A percentile compares a stretch with the other conserved stretches of the same genome.
phyloP scores from a whole-genome alignment of 176 grass and related monocot species.

The Thalia dealbata region DNA sequence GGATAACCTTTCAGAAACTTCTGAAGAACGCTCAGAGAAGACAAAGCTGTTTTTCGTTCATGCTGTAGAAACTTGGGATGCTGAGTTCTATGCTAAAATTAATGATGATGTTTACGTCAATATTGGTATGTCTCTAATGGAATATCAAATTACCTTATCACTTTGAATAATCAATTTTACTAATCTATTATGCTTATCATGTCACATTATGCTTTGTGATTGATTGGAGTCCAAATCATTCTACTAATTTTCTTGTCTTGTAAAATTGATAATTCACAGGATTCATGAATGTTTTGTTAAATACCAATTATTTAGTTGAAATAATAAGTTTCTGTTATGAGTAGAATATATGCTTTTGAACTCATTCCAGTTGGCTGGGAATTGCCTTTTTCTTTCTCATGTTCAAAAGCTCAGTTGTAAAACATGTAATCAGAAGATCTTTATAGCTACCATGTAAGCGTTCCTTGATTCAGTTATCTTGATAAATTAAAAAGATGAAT shows the following conservation, averaged over 20 bases:
- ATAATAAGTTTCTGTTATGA: background rate
- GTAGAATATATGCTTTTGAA: background rate
- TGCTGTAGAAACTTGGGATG: conserved; percentile 72
- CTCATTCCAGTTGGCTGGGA: background rate
- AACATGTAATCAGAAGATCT: background rate
- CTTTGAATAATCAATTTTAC: background rate
- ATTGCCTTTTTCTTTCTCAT: background rate
- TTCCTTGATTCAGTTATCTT: background rate
- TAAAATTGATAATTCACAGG: background rate
- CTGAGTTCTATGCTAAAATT: conserved; percentile 87
- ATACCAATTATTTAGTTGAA: background rate
- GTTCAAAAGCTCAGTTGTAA: background rate
- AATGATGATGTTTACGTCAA: conserved; percentile 98
- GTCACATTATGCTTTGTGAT: background rate
- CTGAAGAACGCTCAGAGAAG: conserved; percentile 79
- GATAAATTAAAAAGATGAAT: background rate
- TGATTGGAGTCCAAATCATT: background rate
- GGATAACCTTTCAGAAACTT: conserved; percentile 82
- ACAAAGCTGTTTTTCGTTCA: conserved; percentile 74
- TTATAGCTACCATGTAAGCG: background rate
- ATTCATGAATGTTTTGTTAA: background rate
- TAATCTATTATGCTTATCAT: background rate
- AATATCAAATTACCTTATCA: background rate
- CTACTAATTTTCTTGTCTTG: background rate
- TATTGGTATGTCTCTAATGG: conserved; percentile 54